Conservation (phyloP, 2,329 filamentous ascomycete genomes). For the Colletotrichum tanaceti region DNA sequence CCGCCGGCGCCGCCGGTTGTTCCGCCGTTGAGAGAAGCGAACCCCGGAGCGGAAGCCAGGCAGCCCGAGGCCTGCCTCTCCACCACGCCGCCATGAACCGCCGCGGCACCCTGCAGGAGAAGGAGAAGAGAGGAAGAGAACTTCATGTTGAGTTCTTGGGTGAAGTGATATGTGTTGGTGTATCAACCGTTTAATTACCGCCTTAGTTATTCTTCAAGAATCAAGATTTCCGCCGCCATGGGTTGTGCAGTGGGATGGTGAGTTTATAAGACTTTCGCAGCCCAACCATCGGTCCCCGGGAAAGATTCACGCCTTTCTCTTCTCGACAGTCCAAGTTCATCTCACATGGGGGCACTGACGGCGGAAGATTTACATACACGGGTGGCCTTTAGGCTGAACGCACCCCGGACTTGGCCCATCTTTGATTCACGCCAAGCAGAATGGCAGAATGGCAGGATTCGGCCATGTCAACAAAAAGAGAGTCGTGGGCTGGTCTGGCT, state of each 20-base stretch:
- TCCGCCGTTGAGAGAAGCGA: conserved; percentile 45
- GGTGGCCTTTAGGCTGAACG: background rate
- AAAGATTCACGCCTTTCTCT: no score
- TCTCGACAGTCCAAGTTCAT: background rate
- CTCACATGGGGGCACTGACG: no score
- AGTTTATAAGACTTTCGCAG: background rate
- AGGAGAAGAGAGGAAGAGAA: background rate
- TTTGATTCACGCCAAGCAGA: background rate
- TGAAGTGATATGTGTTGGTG: no score
- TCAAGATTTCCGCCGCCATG: no score
- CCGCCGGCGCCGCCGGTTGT: conserved; percentile 44
- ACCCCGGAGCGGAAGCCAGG: conserved; percentile 42
- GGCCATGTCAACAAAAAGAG: no score
- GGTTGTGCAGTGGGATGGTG: no score
- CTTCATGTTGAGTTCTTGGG: conserved; percentile 17
- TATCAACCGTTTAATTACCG: no score
- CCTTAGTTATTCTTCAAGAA: no score
- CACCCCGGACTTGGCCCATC: background rate
- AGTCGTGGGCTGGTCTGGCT: no score
- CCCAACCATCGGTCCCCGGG: background rate
- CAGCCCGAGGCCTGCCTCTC: conserved; percentile 12
- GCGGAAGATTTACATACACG: background rate
- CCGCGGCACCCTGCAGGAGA: background rate
- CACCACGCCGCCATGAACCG: background rate
- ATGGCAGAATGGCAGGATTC: no score